These are phyloP conservation scores for Acrocalymma vagum DNA, from an alignment of 2,329 filamentous ascomycete species.

Conservation along the genomic window DNA sequence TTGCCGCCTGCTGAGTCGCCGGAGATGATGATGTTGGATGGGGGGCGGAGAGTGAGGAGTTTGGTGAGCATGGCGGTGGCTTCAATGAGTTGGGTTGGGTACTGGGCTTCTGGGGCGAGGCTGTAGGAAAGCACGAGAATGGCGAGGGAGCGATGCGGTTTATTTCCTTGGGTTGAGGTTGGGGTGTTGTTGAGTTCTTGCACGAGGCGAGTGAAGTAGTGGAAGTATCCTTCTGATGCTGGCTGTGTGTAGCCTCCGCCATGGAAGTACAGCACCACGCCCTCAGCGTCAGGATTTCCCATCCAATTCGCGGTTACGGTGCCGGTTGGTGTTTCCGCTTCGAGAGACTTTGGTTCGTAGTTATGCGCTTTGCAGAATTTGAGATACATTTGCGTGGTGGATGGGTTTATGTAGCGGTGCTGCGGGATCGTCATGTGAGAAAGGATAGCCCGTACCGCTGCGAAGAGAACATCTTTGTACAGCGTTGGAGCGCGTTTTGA, in stretches of 20 bases:
- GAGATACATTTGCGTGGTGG: conserved; percentile 23
- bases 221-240: conserved; percentile 16
- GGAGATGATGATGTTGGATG: conserved; percentile 11
- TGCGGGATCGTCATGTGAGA: conserved; percentile 26
- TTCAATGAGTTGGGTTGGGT: conserved; percentile 32
- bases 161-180: no score
- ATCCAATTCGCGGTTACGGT: conserved; percentile 31
- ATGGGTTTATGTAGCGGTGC: conserved; percentile 21
- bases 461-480: conserved; percentile 23
- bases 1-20: conserved; percentile 32
- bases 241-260: conserved; percentile 32
- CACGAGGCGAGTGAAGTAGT: conserved; percentile 16
- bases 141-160: conserved; percentile 12
- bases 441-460: conserved; percentile 24
- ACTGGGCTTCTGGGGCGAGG: conserved; percentile 25
- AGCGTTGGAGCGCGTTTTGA: conserved; percentile 14
- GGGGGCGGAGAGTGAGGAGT: conserved; percentile 19
- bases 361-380: conserved; percentile 19
- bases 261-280: conserved; percentile 30
- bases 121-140: conserved; percentile 30
- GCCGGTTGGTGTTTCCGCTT: conserved; percentile 8
- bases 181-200: conserved; percentile 20
- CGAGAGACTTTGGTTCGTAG: conserved; percentile 17
- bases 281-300: conserved; percentile 24
- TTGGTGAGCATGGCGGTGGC: conserved; percentile 22